These are phyloP conservation scores for Polytrichum commune DNA, from an alignment of 225 moss, liverwort and hornwort genomes.

Conservation along the genomic window DNA sequence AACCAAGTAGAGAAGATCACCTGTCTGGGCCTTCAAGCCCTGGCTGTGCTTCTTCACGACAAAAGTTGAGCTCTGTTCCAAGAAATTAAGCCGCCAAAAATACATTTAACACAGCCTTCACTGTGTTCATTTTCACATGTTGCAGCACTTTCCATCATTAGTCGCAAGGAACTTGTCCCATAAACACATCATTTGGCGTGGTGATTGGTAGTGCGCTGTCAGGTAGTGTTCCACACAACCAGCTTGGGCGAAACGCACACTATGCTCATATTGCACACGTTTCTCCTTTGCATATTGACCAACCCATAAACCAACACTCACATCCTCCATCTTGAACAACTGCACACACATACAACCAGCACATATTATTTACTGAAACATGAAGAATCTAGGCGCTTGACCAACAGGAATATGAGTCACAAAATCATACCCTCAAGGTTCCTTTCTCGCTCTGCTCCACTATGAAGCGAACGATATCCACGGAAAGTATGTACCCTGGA, in stretches of 20 bases:
- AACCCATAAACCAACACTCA: slow-evolving; percentile 37
- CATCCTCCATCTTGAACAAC: slow-evolving; percentile 50
- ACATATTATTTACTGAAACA: not conserved
- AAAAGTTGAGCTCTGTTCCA: no score
- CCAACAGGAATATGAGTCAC: not conserved
- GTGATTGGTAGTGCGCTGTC: slow-evolving; percentile 57
- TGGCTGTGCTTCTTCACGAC: no score
- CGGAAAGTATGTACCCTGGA: slow-evolving; percentile 34
- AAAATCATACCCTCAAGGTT: slow-evolving; percentile 13
- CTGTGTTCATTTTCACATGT: slow-evolving; percentile 20
- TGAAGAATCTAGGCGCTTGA: no score
- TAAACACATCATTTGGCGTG: slow-evolving; percentile 62
- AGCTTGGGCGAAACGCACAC: slow-evolving; percentile 42
- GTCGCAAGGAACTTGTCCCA: slow-evolving; percentile 44
- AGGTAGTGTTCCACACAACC: slow-evolving; percentile 52
- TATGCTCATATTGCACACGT: slow-evolving; percentile 19
- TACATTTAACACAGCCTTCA: no score
- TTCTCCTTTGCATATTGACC: slow-evolving; percentile 20
- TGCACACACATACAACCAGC: slow-evolving; percentile 3
- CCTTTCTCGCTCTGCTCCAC: slow-evolving; percentile 14
- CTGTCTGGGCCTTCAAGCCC: no score
- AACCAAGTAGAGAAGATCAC: no score
- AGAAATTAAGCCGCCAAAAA: no score
- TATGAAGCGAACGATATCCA: slow-evolving; percentile 31
- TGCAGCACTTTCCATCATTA: slow-evolving; percentile 46